phyloP scores from a whole-genome alignment of 1,284 basidiomycete genomes.

The Leccinum pseudoinsigne region DNA sequence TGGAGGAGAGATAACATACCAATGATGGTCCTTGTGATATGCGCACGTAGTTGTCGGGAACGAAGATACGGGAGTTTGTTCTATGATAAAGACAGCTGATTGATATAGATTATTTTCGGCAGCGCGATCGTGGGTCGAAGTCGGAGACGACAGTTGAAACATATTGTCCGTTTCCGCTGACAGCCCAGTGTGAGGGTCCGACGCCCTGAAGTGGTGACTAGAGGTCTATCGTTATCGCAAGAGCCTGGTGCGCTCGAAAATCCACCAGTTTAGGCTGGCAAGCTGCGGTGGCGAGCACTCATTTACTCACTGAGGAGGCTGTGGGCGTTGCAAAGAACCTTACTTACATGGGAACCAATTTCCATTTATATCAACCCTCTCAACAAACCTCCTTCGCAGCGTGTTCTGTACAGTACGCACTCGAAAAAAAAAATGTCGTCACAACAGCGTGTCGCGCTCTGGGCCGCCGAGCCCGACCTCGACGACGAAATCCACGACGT shows the following conservation, averaged over 20 bases:
- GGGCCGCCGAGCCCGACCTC: slow-evolving; percentile 70
- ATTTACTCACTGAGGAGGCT: no score
- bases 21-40: not conserved
- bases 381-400: no score
- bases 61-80: not conserved
- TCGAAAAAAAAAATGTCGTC: slow-evolving; percentile 30
- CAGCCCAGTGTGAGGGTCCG: not conserved
- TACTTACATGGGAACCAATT: slow-evolving; percentile 15
- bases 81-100: not conserved
- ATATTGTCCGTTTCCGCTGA: not conserved
- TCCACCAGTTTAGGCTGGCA: not conserved
- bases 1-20: not conserved
- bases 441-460: slow-evolving; percentile 63
- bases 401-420: not conserved
- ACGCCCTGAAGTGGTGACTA: not conserved
- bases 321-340: not conserved
- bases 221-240: not conserved
- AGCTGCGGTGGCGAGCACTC: no score
- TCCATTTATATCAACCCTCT: slow-evolving; percentile 5
- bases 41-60: not conserved
- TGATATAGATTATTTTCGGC: not conserved
- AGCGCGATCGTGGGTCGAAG: not conserved
- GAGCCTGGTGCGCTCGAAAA: not conserved
- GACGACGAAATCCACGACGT: slow-evolving; percentile 76
- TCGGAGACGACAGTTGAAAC: not conserved